A percentile compares a stretch with the other conserved stretches of the same genome.
These are phyloP conservation scores for Aspergillus fructus DNA, from an alignment of 2,329 filamentous ascomycete genomes.

Conservation along the genomic window DNA sequence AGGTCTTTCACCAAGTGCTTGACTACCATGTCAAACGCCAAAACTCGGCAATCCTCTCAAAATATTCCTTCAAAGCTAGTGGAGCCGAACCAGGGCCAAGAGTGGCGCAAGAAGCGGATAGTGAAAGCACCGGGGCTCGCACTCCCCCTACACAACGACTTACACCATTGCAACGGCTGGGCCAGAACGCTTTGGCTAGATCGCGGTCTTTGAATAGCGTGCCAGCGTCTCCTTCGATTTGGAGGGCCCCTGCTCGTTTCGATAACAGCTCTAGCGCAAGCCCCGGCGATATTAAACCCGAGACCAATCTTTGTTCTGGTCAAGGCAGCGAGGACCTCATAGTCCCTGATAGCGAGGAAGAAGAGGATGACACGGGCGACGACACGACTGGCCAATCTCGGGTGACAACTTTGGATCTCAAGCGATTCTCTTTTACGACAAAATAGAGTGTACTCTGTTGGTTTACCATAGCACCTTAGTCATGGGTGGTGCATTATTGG, in stretches of 20 bases:
- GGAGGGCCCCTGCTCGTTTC: background rate
- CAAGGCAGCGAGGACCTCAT: slow-evolving; percentile 55
- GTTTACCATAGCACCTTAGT: background rate
- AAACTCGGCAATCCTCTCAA: slow-evolving; percentile 36
- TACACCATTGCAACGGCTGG: slow-evolving; percentile 43
- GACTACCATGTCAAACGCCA: slow-evolving; percentile 38
- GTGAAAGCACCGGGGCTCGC: background rate
- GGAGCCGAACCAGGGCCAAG: background rate
- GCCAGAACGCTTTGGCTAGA: slow-evolving; percentile 38
- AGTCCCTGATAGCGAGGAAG: slow-evolving; percentile 51
- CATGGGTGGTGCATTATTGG: slow-evolving; percentile 5
- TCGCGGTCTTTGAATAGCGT: slow-evolving; percentile 37
- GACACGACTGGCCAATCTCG: slow-evolving; percentile 1
- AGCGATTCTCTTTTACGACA: slow-evolving; percentile 36
- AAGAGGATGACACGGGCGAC: slow-evolving; percentile 22
- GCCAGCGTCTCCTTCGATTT: slow-evolving; percentile 2
- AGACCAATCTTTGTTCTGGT: slow-evolving; percentile 6
- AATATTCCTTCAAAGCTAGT: slow-evolving; percentile 33
- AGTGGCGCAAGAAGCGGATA: background rate
- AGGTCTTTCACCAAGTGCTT: slow-evolving; percentile 35
- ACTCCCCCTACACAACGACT: slow-evolving; percentile 17
- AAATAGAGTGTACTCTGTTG: background rate
- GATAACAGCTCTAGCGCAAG: background rate
- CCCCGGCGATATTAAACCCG: background rate
- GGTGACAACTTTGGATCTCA: slow-evolving; percentile 31